Conservation (phyloP, 2,329 filamentous ascomycete species). For the Alternaria gansuensis region DNA sequence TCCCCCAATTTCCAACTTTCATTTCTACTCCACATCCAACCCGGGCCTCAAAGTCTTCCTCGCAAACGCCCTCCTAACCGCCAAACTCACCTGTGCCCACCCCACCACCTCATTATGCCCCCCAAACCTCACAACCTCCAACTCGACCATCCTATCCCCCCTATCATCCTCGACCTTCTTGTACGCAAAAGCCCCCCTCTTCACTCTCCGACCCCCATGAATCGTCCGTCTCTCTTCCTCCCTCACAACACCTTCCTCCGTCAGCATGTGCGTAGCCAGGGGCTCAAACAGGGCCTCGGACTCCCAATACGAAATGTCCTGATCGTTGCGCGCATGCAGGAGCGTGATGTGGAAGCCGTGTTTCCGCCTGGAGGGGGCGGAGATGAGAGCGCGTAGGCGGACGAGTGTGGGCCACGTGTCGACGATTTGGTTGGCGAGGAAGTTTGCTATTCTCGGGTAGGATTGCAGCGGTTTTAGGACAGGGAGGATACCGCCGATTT, state of each 20-base stretch:
- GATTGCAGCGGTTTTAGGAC: conserved; percentile 76
- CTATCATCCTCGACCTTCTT: conserved; percentile 42
- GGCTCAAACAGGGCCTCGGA: conserved; percentile 53
- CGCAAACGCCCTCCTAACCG: conserved; percentile 72
- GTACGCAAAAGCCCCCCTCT: conserved; percentile 50
- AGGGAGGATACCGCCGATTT: conserved; percentile 79
- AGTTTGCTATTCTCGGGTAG: conserved; percentile 70
- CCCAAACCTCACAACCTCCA: conserved; percentile 57
- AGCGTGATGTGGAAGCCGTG: conserved; percentile 62
- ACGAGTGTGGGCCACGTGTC: conserved; percentile 82
- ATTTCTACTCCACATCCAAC: conserved; percentile 40
- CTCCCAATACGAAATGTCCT: conserved; percentile 80
- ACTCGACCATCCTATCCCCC: conserved; percentile 46
- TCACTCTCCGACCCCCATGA: conserved; percentile 44
- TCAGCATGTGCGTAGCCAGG: conserved; percentile 42
- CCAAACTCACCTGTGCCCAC: conserved; percentile 69
- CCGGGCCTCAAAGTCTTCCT: conserved; percentile 50
- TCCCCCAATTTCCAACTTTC: background rate
- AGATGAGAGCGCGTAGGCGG: conserved; percentile 66
- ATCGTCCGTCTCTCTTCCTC: conserved; percentile 45
- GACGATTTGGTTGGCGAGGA: conserved; percentile 70
- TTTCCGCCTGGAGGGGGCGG: conserved; percentile 5
- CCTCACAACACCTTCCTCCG: conserved; percentile 37
- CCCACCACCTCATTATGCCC: conserved; percentile 74
- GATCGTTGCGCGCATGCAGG: conserved; percentile 82